A percentile compares a stretch with the other conserved stretches of the same genome.
Evolutionary conservation across 306 rosid species (phyloP).

Genomic region (Medicago ruthenica): DNA sequence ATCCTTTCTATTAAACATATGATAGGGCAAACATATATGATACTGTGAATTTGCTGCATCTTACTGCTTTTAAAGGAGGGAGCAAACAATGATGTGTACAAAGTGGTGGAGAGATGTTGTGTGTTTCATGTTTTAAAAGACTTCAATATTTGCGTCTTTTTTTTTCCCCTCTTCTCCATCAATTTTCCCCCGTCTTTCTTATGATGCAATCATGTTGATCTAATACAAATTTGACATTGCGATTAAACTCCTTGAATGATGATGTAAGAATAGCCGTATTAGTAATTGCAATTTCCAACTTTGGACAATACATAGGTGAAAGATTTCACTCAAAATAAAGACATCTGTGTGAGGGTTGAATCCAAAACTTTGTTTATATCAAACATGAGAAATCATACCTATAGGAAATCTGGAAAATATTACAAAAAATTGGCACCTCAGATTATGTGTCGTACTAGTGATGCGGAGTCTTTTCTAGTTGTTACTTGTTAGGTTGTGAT

Average conservation of each 20-base stretch:
- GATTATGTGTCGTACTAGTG: not conserved
- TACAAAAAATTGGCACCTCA: not conserved
- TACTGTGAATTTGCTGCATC: constrained; percentile 41
- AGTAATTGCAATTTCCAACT: not conserved
- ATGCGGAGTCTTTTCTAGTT: not conserved
- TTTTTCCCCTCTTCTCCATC: not conserved
- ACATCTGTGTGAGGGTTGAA: constrained; percentile 5
- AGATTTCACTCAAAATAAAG: not conserved
- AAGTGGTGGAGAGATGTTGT: constrained; percentile 26
- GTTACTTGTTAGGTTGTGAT: not conserved
- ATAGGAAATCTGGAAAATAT: not conserved
- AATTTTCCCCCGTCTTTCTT: not conserved
- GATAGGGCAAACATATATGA: constrained; percentile 19
- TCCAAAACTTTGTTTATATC: not conserved
- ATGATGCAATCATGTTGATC: not conserved
- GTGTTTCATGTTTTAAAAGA: not conserved
- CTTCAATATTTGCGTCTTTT: not conserved
- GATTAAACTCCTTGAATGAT: constrained; percentile 2
- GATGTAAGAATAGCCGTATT: constrained; percentile 3
- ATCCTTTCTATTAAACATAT: constrained; percentile 11
- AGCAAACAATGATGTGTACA: constrained; percentile 34
- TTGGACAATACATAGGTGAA: constrained; percentile 4
- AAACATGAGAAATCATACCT: not conserved
- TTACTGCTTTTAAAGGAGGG: constrained; percentile 27
- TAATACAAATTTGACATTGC: not conserved